These are phyloP conservation scores for Rhizodiscina lignyota DNA, from an alignment of 495 filamentous ascomycete genomes.

Conservation along the genomic window DNA sequence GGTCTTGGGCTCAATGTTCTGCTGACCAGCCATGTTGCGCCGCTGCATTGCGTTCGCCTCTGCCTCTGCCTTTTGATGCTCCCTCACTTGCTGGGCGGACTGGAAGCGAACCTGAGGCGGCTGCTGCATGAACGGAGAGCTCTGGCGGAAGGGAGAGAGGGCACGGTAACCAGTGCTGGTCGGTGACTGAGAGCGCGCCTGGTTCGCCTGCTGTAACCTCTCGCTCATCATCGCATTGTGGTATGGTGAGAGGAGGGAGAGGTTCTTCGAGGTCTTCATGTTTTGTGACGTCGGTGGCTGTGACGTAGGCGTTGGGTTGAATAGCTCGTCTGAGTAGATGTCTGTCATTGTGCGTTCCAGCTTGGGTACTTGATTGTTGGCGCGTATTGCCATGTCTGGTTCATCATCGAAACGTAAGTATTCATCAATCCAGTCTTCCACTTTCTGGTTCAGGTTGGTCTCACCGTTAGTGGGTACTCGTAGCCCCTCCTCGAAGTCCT, in stretches of 20 bases:
- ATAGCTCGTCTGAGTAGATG: conserved; percentile 71
- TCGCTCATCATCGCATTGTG: conserved; percentile 52
- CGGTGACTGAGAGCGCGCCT: conserved; percentile 41
- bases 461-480: conserved; percentile 17
- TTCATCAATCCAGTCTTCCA: conserved; percentile 39
- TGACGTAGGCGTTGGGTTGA: conserved; percentile 41
- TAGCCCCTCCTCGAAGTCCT: conserved; percentile 29
- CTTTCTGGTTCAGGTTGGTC: conserved; percentile 7
- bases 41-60: conserved; percentile 34
- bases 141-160: conserved; percentile 67
- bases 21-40: conserved; percentile 14
- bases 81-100: conserved; percentile 40
- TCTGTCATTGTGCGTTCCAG: conserved; percentile 77
- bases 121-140: conserved; percentile 44
- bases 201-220: conserved; percentile 62
- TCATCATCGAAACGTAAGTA: conserved; percentile 36
- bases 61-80: conserved; percentile 41
- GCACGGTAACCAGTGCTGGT: conserved; percentile 42
- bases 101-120: conserved; percentile 27
- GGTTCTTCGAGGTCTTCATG: conserved; percentile 18
- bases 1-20: conserved; percentile 52
- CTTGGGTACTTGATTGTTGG: conserved; percentile 40
- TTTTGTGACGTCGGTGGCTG: conserved; percentile 19
- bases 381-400: conserved; percentile 15
- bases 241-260: conserved; percentile 30